phyloP scores from a whole-genome alignment of 305 asterid genomes.

The Fraxinus nigra region DNA sequence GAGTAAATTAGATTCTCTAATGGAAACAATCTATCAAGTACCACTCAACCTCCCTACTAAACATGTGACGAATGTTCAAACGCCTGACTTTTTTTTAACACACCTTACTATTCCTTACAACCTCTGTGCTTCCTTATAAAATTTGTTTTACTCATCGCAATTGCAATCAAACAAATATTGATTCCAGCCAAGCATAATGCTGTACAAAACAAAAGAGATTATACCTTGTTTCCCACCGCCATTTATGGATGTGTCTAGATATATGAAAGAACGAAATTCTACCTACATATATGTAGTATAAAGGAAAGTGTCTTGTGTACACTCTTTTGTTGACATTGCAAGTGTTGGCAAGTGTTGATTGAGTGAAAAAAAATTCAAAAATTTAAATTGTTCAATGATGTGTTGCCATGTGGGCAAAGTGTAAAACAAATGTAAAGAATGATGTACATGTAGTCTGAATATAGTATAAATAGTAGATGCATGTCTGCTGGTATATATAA shows the following conservation, averaged over 20 bases:
- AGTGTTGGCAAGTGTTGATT: no score
- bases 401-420: no score
- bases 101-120: background rate
- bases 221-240: background rate
- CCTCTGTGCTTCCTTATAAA: background rate
- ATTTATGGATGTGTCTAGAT: background rate
- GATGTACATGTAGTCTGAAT: no score
- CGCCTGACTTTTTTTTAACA: background rate
- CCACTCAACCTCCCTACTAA: background rate
- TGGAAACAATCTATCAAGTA: background rate
- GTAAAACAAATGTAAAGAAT: no score
- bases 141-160: background rate
- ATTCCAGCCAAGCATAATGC: background rate
- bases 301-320: no score
- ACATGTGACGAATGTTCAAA: background rate
- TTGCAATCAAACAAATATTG: background rate
- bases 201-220: background rate
- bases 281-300: background rate
- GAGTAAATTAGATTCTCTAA: no score
- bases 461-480: no score
- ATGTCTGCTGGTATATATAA: no score
- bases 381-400: no score
- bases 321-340: no score
- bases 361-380: no score
- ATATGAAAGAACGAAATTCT: background rate